A percentile compares a stretch with the other conserved stretches of the same genome.
These are phyloP conservation scores for Suhomyces panamericanus DNA, from an alignment of 1,139 yeast genomes.

Conservation along the genomic window DNA sequence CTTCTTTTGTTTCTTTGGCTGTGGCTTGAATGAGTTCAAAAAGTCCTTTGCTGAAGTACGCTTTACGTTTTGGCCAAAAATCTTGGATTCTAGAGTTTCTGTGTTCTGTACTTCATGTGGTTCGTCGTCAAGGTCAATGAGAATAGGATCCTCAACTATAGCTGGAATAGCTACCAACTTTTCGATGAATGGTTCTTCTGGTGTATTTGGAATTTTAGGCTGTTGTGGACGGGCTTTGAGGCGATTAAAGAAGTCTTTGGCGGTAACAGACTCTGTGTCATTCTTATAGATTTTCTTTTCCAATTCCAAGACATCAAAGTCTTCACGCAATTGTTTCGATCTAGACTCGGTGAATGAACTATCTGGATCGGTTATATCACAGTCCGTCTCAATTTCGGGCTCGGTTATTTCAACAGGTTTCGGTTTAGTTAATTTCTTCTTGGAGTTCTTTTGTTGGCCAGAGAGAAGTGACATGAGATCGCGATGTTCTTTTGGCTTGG, in stretches of 20 bases:
- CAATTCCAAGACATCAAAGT: conserved; percentile 29
- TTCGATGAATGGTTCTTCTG: neutral
- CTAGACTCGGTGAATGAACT: conserved; percentile 21
- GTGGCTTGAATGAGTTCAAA: conserved; percentile 13
- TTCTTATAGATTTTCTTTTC: conserved; percentile 34
- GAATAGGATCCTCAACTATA: conserved; percentile 1
- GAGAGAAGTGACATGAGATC: conserved; percentile 15
- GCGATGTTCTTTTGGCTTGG: neutral
- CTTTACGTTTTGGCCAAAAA: conserved; percentile 21
- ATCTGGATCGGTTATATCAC: conserved; percentile 13
- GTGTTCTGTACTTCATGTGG: conserved; percentile 1
- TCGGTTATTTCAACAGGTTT: neutral
- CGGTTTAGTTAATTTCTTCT: neutral
- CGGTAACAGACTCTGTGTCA: conserved; percentile 26
- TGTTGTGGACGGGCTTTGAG: conserved; percentile 13
- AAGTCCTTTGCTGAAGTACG: conserved; percentile 25
- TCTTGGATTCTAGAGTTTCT: conserved; percentile 20
- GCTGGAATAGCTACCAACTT: conserved; percentile 1
- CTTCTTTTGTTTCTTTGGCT: conserved; percentile 8
- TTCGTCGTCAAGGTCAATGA: conserved; percentile 8
- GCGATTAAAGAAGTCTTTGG: conserved; percentile 33
- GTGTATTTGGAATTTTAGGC: neutral
- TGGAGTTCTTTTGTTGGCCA: conserved; percentile 14
- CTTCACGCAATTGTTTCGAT: conserved; percentile 17
- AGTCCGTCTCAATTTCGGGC: conserved; percentile 5